phyloP scores from a whole-genome alignment of 768 basidiomycete genomes.

The Suillus clintonianus region DNA sequence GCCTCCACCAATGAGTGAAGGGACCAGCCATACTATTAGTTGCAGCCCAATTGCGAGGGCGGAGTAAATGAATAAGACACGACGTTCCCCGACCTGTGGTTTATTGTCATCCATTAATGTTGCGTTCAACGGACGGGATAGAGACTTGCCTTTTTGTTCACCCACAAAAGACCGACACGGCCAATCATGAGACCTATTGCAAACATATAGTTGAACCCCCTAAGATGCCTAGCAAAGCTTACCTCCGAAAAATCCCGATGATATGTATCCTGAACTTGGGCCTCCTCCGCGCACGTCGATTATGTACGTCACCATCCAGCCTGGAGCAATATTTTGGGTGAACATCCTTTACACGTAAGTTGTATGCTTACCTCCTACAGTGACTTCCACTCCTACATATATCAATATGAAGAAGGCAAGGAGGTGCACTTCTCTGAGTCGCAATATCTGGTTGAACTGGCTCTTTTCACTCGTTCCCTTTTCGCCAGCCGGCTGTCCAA shows the following conservation, averaged over 20 bases:
- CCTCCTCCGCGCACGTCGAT: conserved; percentile 46
- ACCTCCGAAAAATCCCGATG: conserved; percentile 40
- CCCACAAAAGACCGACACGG: conserved; percentile 29
- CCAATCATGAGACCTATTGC: conserved; percentile 28
- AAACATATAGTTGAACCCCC: background rate
- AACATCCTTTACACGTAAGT: background rate
- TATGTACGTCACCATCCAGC: conserved; percentile 70
- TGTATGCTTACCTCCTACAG: conserved; percentile 41
- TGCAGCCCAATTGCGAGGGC: conserved; percentile 51
- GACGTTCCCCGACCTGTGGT: conserved; percentile 32
- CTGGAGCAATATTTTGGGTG: conserved; percentile 25
- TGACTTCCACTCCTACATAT: conserved; percentile 56
- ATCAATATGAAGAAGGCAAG: conserved; percentile 47
- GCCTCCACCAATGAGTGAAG: conserved; percentile 63
- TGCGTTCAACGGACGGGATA: no score
- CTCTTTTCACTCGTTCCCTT: conserved; percentile 30
- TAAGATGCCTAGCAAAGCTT: background rate
- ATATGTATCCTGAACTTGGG: conserved; percentile 47
- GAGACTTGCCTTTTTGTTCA: conserved; percentile 25
- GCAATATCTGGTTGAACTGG: conserved; percentile 49
- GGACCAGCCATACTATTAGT: conserved; percentile 68
- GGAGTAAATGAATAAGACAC: conserved; percentile 30
- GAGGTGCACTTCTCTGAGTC: conserved; percentile 42
- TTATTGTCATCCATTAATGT: background rate
- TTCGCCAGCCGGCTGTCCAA: conserved; percentile 33